These are phyloP conservation scores for Leccinum sublutescens DNA, from an alignment of 768 basidiomycete genomes.

Conservation along the genomic window DNA sequence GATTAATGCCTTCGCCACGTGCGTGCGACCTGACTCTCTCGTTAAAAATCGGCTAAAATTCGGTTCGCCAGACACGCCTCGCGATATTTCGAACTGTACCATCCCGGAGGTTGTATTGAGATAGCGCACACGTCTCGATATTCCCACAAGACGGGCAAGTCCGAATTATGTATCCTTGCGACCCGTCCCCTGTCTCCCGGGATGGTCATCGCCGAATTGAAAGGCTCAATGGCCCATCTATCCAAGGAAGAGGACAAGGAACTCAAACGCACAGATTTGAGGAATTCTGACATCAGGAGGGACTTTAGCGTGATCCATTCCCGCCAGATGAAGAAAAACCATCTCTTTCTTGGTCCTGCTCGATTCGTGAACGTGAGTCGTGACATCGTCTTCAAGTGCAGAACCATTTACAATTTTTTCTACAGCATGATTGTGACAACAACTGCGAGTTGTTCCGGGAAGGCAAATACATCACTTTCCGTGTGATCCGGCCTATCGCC, in stretches of 20 bases:
- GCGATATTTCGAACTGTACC: constrained; percentile 85
- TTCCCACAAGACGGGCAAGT: constrained; percentile 84
- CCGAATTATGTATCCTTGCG: constrained; percentile 83
- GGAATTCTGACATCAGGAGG: constrained; percentile 67
- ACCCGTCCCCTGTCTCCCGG: constrained; percentile 69
- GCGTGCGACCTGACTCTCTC: constrained; percentile 41
- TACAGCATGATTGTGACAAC: constrained; percentile 85
- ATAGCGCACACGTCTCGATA: constrained; percentile 88
- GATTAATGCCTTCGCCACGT: constrained; percentile 92
- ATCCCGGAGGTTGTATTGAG: constrained; percentile 80
- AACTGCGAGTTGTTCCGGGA: constrained; percentile 88
- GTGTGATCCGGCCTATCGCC: constrained; percentile 72
- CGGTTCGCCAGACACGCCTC: constrained; percentile 68
- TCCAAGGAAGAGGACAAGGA: constrained; percentile 85
- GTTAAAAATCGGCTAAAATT: constrained; percentile 26
- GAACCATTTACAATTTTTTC: neutral
- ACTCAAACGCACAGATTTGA: constrained; percentile 76
- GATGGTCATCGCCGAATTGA: constrained; percentile 77
- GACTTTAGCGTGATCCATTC: constrained; percentile 93
- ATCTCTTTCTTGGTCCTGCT: constrained; percentile 87
- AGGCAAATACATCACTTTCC: constrained; percentile 87
- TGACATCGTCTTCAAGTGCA: neutral
- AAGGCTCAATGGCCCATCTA: constrained; percentile 87
- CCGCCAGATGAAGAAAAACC: constrained; percentile 89
- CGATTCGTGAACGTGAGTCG: constrained; percentile 85